Evolutionary conservation across 768 basidiomycete species (phyloP), one percentile per base, ranked within the genome.

Genomic region (Omphalotus guepiniiformis): DNA sequence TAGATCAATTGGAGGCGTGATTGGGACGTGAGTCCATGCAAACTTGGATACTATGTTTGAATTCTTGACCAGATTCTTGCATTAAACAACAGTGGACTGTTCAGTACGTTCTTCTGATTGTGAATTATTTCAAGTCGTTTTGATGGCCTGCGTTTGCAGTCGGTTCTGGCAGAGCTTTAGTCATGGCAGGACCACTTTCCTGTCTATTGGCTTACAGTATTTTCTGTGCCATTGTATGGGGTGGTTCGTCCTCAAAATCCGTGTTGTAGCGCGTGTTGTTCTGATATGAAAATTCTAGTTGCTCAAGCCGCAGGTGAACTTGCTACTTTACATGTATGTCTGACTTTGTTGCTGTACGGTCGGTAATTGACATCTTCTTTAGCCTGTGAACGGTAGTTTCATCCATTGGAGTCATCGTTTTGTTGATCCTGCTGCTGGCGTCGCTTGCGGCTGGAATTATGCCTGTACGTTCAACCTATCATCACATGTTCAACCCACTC

Each of bases 401-500:
- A 47, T 47, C 19, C 35, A 47, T 22, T 47, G 45, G 45, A 12
- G 32, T 15, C 30, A 47, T 35, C 45, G 45, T 15, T 47, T 47
- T 23, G 37, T 47, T 35, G 45, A 47, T 35, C 45, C 45, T 1
- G 45, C 45, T n/a, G 45, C 45, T 21, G 45, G 45, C 1, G 26
- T 47, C 12, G 45, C 45, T 4, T 47, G 45, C 30, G 45, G 45
- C 23, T 47, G 45, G 45, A 47, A 47, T 27, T 47, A 47, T 47
- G 35, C 45, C 27, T 47, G 45, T 47, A 27, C 7, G 45, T 43
- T 32, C 15, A 32, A 32, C n/a, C n/a, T n/a, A 9, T n/a, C 9
- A 32, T 32, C 30, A 9, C n/a, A 9, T 9, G n/a, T 9, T 32
- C 30, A 9, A 9, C 9, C 30, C n/a, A 32, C n/a, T n/a, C 30